phyloP scores from a whole-genome alignment of 176 grass and related monocot species.

The Neostapfia colusana region DNA sequence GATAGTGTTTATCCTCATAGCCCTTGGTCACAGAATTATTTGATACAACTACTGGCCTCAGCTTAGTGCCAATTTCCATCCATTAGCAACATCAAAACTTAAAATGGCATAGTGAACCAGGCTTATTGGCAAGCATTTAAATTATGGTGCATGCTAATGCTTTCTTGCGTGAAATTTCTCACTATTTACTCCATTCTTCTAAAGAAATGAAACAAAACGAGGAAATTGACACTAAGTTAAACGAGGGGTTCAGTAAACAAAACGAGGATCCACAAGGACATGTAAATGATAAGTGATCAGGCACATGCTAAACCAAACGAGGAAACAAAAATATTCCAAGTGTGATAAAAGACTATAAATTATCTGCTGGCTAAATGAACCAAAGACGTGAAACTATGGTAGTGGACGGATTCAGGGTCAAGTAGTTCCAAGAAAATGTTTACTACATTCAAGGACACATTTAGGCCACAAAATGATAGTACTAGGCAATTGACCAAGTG shows the following conservation, averaged over 20 bases:
- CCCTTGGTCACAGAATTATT: not conserved
- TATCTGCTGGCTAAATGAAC: not conserved
- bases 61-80: constrained; percentile 3
- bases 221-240: too few species aligned
- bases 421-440: not conserved
- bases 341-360: not conserved
- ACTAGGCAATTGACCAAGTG: not conserved
- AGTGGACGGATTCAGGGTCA: not conserved
- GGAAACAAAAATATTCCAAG: not conserved
- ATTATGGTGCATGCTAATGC: not conserved
- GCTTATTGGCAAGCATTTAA: not conserved
- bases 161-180: not conserved
- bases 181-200: not conserved
- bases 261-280: not conserved
- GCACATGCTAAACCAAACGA: not conserved
- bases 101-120: constrained; percentile 1
- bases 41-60: constrained; percentile 28
- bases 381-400: not conserved
- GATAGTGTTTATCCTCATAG: not conserved
- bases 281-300: not conserved
- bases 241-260: too few species aligned
- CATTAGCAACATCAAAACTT: constrained; percentile 4
- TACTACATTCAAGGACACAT: not conserved
- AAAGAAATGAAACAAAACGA: constrained; percentile 23
- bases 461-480: not conserved